Percentiles rank a stretch among this genome's conserved stretches.
These are phyloP conservation scores for Barnettozyma sp. DNA, from an alignment of 805 yeast species.

Conservation along the genomic window DNA sequence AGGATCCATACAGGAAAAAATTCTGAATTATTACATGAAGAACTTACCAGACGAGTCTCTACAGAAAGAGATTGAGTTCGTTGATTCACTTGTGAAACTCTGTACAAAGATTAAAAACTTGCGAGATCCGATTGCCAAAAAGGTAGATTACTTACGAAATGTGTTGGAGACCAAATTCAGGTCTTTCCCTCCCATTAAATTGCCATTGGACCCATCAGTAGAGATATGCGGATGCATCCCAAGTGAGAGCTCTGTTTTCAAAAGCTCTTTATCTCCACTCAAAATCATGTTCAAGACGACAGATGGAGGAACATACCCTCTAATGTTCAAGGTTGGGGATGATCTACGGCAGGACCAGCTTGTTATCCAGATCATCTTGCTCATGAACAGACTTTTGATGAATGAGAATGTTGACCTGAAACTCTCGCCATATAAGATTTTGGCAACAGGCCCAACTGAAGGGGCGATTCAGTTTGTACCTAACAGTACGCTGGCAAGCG, in stretches of 20 bases:
- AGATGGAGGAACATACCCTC: slow-evolving; percentile 49
- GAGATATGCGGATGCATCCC: slow-evolving; percentile 70
- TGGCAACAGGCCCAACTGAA: slow-evolving; percentile 86
- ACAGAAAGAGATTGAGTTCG: slow-evolving; percentile 59
- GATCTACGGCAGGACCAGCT: slow-evolving; percentile 95
- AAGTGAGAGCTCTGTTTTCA: slow-evolving; percentile 78
- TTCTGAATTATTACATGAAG: slow-evolving; percentile 39
- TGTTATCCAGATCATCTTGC: slow-evolving; percentile 84
- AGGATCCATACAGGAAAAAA: slow-evolving; percentile 36
- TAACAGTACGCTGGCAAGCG: slow-evolving; percentile 79
- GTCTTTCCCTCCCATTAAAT: slow-evolving; percentile 49
- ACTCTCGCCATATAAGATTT: slow-evolving; percentile 80
- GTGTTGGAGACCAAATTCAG: slow-evolving; percentile 32
- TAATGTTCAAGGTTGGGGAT: slow-evolving; percentile 93
- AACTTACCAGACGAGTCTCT: slow-evolving; percentile 29
- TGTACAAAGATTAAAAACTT: slow-evolving; percentile 56
- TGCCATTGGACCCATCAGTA: slow-evolving; percentile 81
- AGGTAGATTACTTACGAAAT: slow-evolving; percentile 58
- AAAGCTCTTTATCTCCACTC: slow-evolving; percentile 84
- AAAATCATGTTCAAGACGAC: slow-evolving; percentile 69
- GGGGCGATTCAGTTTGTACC: slow-evolving; percentile 96
- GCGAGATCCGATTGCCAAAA: slow-evolving; percentile 73
- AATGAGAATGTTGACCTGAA: slow-evolving; percentile 87
- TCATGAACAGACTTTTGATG: slow-evolving; percentile 83
- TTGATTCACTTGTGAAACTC: slow-evolving; percentile 55